A percentile compares a stretch with the other conserved stretches of the same genome.
These are phyloP conservation scores for Vitis rupestris DNA, from an alignment of 164 flowering plant genomes.

Conservation along the genomic window DNA sequence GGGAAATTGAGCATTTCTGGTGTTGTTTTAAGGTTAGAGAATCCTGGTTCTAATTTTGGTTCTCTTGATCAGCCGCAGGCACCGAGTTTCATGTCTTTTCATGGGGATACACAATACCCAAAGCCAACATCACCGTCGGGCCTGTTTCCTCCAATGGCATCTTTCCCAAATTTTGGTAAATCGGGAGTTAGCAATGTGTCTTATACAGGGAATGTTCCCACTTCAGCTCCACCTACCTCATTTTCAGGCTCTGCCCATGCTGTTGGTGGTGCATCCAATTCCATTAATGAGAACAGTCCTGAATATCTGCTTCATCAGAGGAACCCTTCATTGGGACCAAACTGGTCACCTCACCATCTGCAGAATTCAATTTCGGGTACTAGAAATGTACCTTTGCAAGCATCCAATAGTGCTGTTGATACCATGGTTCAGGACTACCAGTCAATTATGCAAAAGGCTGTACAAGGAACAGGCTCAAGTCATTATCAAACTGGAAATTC, in stretches of 20 bases:
- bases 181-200: constrained; percentile 26
- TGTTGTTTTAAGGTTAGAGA: constrained; percentile 72
- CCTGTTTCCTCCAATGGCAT: constrained; percentile 25
- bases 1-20: constrained; percentile 93
- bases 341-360: constrained; percentile 40
- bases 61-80: constrained; percentile 38
- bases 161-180: constrained; percentile 28
- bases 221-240: constrained; percentile 25
- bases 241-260: constrained; percentile 26
- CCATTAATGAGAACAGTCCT: constrained; percentile 33
- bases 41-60: constrained; percentile 43
- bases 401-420: constrained; percentile 19
- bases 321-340: constrained; percentile 28
- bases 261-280: constrained; percentile 22
- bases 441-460: constrained; percentile 17
- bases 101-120: constrained; percentile 32
- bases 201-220: constrained; percentile 23
- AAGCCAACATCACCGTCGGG: constrained; percentile 39
- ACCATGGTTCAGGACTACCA: constrained; percentile 28
- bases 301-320: constrained; percentile 30
- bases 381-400: constrained; percentile 31
- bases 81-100: constrained; percentile 30
- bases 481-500: constrained; percentile 33
- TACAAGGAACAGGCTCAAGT: constrained; percentile 31
- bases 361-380: constrained; percentile 30